These are phyloP conservation scores for Aspergillus fischeri DNA, from an alignment of 2,329 filamentous ascomycete species.

Conservation along the genomic window DNA sequence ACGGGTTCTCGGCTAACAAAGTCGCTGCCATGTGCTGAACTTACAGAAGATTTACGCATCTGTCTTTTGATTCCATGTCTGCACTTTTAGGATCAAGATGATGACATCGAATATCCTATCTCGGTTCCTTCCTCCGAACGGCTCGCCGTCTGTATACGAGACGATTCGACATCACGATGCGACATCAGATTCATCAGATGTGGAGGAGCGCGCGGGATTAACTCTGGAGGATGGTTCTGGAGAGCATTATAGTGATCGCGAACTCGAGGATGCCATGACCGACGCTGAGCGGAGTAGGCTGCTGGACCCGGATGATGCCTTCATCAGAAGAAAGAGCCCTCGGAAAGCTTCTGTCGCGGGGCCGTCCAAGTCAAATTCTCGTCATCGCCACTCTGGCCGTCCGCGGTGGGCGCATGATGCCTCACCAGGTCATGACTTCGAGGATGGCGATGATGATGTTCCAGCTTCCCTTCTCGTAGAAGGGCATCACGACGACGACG, in stretches of 20 bases:
- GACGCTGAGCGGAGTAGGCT: slow-evolving; percentile 48
- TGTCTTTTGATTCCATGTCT: not conserved
- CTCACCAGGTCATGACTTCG: slow-evolving; percentile 34
- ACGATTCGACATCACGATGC: slow-evolving; percentile 45
- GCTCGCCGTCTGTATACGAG: slow-evolving; percentile 47
- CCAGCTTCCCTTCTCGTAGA: slow-evolving; percentile 61
- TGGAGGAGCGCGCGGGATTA: slow-evolving; percentile 45
- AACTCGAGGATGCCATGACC: slow-evolving; percentile 54
- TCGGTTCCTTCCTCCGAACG: slow-evolving; percentile 46
- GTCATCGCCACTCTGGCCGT: slow-evolving; percentile 26
- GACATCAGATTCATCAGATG: slow-evolving; percentile 43
- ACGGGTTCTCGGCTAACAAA: slow-evolving; percentile 4
- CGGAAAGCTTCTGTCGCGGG: slow-evolving; percentile 14
- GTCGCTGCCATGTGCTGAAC: slow-evolving; percentile 11
- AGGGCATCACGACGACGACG: slow-evolving; percentile 40
- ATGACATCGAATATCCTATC: slow-evolving; percentile 42
- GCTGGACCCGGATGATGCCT: slow-evolving; percentile 41
- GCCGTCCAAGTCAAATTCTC: slow-evolving; percentile 15
- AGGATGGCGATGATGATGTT: slow-evolving; percentile 60
- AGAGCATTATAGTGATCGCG: slow-evolving; percentile 52
- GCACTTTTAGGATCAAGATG: slow-evolving; percentile 24
- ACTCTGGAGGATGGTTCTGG: slow-evolving; percentile 47
- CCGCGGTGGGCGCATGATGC: slow-evolving; percentile 29
- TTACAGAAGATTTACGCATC: not conserved
- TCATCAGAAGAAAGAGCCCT: slow-evolving; percentile 30